Base-by-base conservation (phyloP, 441 rosid species). In the Gossypium davidsonii region DNA sequence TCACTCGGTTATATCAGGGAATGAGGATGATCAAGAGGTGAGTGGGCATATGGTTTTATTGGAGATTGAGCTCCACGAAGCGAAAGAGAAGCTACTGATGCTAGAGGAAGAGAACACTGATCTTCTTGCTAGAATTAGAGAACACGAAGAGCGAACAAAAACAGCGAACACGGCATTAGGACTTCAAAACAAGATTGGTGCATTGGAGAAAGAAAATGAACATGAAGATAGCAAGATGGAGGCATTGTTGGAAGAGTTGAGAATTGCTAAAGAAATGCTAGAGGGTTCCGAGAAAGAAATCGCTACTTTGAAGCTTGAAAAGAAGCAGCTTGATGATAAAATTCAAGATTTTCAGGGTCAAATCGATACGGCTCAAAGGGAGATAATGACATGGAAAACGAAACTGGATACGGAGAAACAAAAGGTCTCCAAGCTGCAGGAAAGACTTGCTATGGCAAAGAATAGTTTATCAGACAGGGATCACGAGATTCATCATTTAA, bases 381-480 rank as follows among this genome's bases (percentile, higher is more conserved):
- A 91, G 4, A 49, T 76, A 11, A 72, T 66, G 23, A 17, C 74
- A 0, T 82, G 88, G 85, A 87, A 82, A 83, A 71, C 83, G 65
- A 92, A 86, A 84, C 74, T 83, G 62, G 84, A 81, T 18, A 60
- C 76, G 0, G 91, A 94, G 81, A 91, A 76, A 80, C 84, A 79
- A 78, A 92, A 89, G 84, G 89, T 87, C 14, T 67, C 82, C 37
- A 91, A 90, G 87, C 75, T 94, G 72, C 89, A 83, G 48, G 96
- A 91, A 83, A 91, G 94, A 75, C 76, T 87, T 39, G 23, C 85
- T 31, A 83, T 88, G 85, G 76, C 90, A 77, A 90, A 90, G 76
- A 73, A 78, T 44, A 92, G 93, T 80, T 88, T 91, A 76, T 84
- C 91, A 4, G 94, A 87, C 78, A 85, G 93, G 75, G 96, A 91